Percentiles rank a stretch among this genome's conserved stretches.
phyloP scores from a whole-genome alignment of 805 yeast species.

The Myxozyma neotropica region DNA sequence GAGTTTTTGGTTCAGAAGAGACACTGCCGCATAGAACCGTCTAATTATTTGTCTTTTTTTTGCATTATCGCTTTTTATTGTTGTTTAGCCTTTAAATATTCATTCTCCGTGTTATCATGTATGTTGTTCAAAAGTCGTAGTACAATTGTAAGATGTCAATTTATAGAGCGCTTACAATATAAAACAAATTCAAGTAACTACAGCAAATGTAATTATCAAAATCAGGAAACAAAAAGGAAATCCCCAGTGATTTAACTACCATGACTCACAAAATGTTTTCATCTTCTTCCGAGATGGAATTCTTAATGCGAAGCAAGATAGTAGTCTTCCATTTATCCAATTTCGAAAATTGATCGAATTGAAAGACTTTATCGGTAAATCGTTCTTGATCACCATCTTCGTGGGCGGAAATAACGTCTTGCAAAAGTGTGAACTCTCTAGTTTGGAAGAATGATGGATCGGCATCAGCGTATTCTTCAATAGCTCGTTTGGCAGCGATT shows the following conservation, averaged over 20 bases:
- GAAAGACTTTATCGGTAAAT: slow-evolving; percentile 72
- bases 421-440: slow-evolving; percentile 71
- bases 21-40: not conserved
- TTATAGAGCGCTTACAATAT: too few relatives aligned
- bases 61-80: not conserved
- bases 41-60: not conserved
- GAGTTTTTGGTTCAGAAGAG: not conserved
- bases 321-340: slow-evolving; percentile 91
- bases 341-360: slow-evolving; percentile 83
- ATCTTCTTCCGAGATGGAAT: slow-evolving; percentile 67
- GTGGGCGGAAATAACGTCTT: slow-evolving; percentile 69
- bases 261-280: slow-evolving; percentile 30
- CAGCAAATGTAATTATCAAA: not conserved
- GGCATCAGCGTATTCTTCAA: slow-evolving; percentile 64
- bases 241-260: not conserved
- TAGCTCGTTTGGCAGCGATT: slow-evolving; percentile 78
- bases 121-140: too few relatives aligned
- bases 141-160: too few relatives aligned
- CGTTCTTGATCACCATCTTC: slow-evolving; percentile 77
- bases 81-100: too few relatives aligned
- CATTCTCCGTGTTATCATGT: too few relatives aligned
- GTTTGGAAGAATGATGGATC: slow-evolving; percentile 71
- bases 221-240: not conserved
- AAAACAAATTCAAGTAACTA: too few relatives aligned
- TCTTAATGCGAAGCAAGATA: slow-evolving; percentile 78